A percentile compares a stretch with the other conserved stretches of the same genome.
phyloP scores from a whole-genome alignment of 139 green algal species.

The Penium margaritaceum region DNA sequence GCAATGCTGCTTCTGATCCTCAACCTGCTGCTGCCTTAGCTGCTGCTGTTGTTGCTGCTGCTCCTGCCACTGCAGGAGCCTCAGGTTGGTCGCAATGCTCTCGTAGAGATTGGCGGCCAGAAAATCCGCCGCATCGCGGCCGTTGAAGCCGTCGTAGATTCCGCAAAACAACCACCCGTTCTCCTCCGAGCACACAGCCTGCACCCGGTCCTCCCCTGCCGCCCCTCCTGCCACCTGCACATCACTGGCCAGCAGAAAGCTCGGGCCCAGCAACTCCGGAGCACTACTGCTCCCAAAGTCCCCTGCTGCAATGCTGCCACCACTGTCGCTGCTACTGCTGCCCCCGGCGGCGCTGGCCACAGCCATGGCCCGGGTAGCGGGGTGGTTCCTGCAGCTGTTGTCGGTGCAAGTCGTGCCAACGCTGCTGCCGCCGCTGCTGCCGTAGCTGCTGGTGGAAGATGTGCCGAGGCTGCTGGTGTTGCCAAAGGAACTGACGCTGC shows the following conservation, averaged over 20 bases:
- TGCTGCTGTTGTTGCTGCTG: slow-evolving; percentile 6
- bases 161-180: slow-evolving; percentile 37
- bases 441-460: slow-evolving; percentile 11
- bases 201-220: slow-evolving; percentile 34
- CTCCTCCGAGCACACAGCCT: slow-evolving; percentile 37
- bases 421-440: neutral
- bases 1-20: neutral
- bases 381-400: no score
- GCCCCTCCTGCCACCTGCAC: slow-evolving; percentile 24
- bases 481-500: neutral
- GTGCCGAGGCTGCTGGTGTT: neutral
- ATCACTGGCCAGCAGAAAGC: slow-evolving; percentile 10
- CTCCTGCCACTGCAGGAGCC: slow-evolving; percentile 25
- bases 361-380: no score
- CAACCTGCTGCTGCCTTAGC: neutral
- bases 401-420: no score
- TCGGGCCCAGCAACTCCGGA: neutral
- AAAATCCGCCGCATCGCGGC: slow-evolving; percentile 30
- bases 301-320: neutral
- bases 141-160: slow-evolving; percentile 39
- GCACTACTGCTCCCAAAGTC: neutral
- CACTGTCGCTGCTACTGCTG: no score
- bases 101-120: slow-evolving; percentile 36
- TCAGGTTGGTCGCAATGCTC: slow-evolving; percentile 16
- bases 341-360: neutral